These are phyloP conservation scores for Polytrichum formosum DNA, from an alignment of 225 moss, liverwort and hornwort species.

Conservation along the genomic window DNA sequence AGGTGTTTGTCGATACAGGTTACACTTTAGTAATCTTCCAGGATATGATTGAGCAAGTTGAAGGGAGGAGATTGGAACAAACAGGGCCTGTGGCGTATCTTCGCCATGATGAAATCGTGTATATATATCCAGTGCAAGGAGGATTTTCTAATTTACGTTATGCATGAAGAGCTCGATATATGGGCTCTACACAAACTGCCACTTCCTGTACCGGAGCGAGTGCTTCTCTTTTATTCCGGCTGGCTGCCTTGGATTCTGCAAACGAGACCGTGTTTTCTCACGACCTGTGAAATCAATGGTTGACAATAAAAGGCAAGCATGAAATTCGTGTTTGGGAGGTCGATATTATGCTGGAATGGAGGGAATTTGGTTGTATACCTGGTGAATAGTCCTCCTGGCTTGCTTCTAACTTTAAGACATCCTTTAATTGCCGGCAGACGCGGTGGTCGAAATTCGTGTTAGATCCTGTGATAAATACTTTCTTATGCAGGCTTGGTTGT, in stretches of 20 bases:
- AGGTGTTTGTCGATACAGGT: background rate
- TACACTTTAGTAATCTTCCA: background rate
- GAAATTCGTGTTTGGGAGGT: constrained; percentile 6
- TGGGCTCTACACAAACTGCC: background rate
- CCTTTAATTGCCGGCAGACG: background rate
- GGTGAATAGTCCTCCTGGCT: background rate
- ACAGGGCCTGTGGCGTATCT: background rate
- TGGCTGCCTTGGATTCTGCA: background rate
- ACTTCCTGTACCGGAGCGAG: background rate
- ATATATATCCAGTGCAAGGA: background rate
- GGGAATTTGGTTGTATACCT: constrained; percentile 6
- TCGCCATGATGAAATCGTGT: background rate
- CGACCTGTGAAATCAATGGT: background rate
- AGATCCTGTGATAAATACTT: background rate
- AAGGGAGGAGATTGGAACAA: background rate
- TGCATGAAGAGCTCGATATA: background rate
- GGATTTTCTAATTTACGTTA: background rate
- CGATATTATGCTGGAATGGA: background rate
- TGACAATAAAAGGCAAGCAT: background rate
- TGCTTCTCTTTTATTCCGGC: no score
- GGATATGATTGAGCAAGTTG: background rate
- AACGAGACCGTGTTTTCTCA: background rate
- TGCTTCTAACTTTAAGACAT: background rate
- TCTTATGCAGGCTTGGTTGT: background rate
- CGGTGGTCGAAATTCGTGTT: background rate